Conservation (phyloP, 305 asterid species). For the Petunia hybrid region DNA sequence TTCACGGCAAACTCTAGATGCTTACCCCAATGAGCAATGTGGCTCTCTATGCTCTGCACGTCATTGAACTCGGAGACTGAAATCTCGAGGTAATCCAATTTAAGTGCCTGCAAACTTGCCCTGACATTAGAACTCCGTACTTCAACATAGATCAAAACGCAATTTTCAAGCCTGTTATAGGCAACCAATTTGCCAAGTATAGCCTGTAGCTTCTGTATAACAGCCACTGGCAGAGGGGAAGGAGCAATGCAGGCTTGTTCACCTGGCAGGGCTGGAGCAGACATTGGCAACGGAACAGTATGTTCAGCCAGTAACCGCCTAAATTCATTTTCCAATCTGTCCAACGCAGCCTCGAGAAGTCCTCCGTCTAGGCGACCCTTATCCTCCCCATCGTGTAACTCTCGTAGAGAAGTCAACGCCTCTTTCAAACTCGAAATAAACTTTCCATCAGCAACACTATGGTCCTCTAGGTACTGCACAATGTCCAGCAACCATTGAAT, state of each 20-base stretch:
- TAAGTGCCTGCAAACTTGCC: constrained; percentile 82
- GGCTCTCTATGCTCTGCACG: constrained; percentile 80
- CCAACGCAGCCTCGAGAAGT: constrained; percentile 69
- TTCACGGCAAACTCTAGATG: constrained; percentile 94
- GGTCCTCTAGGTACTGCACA: constrained; percentile 87
- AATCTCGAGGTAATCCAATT: constrained; percentile 89
- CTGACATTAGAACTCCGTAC: constrained; percentile 80
- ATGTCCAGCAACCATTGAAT: constrained; percentile 91
- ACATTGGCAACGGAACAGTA: constrained; percentile 76
- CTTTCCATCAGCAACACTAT: constrained; percentile 77
- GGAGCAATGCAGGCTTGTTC: constrained; percentile 81
- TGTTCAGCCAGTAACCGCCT: constrained; percentile 62
- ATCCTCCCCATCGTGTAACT: constrained; percentile 68
- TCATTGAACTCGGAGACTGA: constrained; percentile 84
- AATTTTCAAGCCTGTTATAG: constrained; percentile 69
- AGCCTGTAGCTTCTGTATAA: constrained; percentile 79
- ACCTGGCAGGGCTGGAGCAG: constrained; percentile 57
- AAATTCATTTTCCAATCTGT: constrained; percentile 75
- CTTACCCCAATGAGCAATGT: constrained; percentile 83
- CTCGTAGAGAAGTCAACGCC: constrained; percentile 57
- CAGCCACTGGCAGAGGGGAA: constrained; percentile 77
- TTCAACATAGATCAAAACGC: constrained; percentile 74
- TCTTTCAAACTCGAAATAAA: constrained; percentile 67
- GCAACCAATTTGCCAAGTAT: constrained; percentile 73
- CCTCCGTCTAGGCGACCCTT: constrained; percentile 89